Base-by-base conservation (phyloP, 2,329 filamentous ascomycete genomes). In the Sporothrix curviconia region DNA sequence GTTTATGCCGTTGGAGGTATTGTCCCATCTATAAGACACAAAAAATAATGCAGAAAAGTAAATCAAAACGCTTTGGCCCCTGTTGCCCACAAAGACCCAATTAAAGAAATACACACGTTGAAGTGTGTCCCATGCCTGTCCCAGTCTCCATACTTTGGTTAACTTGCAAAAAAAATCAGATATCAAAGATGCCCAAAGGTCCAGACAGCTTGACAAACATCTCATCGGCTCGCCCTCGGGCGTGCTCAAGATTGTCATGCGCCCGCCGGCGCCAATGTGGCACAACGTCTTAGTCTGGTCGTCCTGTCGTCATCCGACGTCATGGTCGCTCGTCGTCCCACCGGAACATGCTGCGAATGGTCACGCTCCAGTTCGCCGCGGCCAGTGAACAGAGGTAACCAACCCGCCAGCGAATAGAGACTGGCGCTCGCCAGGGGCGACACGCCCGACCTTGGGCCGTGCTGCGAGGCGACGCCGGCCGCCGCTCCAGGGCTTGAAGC, bases 281-380 rank as follows among this genome's bases (percentile, higher is more conserved):
- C 92, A 97, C 1, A 79, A n/a, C n/a, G n/a, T n/a, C n/a, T n/a
- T n/a, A n/a, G n/a, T n/a, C n/a, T n/a, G n/a, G n/a, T n/a, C 74
- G 65, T 89, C 85, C 2, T 67, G 68, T 66, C 68, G 7, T 3
- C 14, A 22, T 25, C 22, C 60, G 43, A 52, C 55, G n/a, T 24
- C 66, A 65, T n/a, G n/a, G n/a, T n/a, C n/a, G n/a, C 67, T 87
- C 84, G 58, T 84, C 81, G 60, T 86, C 83, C 81, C 84, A 89
- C 40, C 79, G 76, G 64, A 92, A 91, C 65, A 92, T 81, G 49
- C 86, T 92, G 24, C 92, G 80, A 61, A 97, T 97, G 1, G 91
- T 85, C 17, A 97, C 94, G 63, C 88, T 94, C 79, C 92, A 96
- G 70, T 95, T n/a, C 92, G 0, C 90, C 91, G 7, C 83, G 83